phyloP scores from a whole-genome alignment of 176 grass and related monocot genomes.

The Poa annua region DNA sequence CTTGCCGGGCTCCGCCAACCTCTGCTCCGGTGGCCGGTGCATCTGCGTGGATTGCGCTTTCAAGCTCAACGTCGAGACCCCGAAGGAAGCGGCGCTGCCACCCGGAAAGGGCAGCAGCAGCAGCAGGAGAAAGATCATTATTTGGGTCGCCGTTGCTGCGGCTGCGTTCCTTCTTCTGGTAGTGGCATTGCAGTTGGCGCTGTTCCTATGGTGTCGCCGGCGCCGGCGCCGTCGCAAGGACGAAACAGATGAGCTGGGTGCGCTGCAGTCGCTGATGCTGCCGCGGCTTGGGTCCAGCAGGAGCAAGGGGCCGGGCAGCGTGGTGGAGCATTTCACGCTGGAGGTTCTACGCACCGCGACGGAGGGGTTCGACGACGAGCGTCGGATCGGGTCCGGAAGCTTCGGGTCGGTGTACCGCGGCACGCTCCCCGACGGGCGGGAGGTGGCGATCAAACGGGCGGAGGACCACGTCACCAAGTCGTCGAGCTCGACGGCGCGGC shows the following conservation, averaged over 20 bases:
- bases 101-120: not conserved
- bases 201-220: slow-evolving; percentile 33
- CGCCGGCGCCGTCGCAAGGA: not conserved
- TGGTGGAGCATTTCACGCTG: slow-evolving; percentile 63
- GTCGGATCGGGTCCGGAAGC: slow-evolving; percentile 77
- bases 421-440: slow-evolving; percentile 58
- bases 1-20: slow-evolving; percentile 65
- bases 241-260: not conserved
- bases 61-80: slow-evolving; percentile 37
- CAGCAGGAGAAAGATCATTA: slow-evolving; percentile 32
- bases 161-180: slow-evolving; percentile 32
- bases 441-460: slow-evolving; percentile 81
- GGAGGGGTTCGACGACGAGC: slow-evolving; percentile 60
- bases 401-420: slow-evolving; percentile 93
- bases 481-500: slow-evolving; percentile 50
- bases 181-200: slow-evolving; percentile 33
- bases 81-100: not conserved
- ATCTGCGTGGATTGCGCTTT: slow-evolving; percentile 68
- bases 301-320: slow-evolving; percentile 48
- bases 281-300: slow-evolving; percentile 42
- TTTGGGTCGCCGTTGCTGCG: slow-evolving; percentile 41
- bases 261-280: slow-evolving; percentile 2
- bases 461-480: slow-evolving; percentile 42
- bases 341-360: slow-evolving; percentile 59
- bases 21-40: slow-evolving; percentile 44